Evolutionary conservation across 441 rosid genomes (phyloP).

Genomic region (Adansonia rubrostipa): DNA sequence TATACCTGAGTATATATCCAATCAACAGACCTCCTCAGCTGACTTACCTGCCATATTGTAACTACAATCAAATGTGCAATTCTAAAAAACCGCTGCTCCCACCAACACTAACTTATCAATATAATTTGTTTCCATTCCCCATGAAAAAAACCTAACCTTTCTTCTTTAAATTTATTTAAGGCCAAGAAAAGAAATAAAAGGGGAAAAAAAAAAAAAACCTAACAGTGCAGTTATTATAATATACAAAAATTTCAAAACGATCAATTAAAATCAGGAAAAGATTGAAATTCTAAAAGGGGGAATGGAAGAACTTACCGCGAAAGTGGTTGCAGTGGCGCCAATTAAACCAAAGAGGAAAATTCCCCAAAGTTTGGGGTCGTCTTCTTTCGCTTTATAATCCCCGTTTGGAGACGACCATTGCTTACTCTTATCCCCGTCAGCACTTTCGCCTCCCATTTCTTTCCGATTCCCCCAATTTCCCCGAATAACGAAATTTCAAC

Average conservation of each 20-base stretch:
- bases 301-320: constrained; percentile 55
- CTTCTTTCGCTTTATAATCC: constrained; percentile 35
- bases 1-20: constrained; percentile 76
- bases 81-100: background rate
- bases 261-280: background rate
- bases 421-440: constrained; percentile 38
- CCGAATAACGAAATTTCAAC: constrained; percentile 20
- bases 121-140: background rate
- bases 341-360: constrained; percentile 65
- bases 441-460: constrained; percentile 44
- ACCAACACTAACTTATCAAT: background rate
- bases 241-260: background rate
- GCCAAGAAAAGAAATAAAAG: background rate
- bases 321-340: constrained; percentile 89
- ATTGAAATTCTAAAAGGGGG: background rate
- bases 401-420: constrained; percentile 42
- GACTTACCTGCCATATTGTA: constrained; percentile 69
- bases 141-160: background rate
- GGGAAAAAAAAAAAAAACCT: background rate
- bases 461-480: background rate
- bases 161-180: background rate
- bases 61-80: constrained; percentile 39
- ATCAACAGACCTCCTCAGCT: constrained; percentile 77
- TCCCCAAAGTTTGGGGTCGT: constrained; percentile 69
- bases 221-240: background rate